Evolutionary conservation across 2,329 filamentous ascomycete genomes (phyloP).

Genomic region (Colletotrichum nymphaeae): DNA sequence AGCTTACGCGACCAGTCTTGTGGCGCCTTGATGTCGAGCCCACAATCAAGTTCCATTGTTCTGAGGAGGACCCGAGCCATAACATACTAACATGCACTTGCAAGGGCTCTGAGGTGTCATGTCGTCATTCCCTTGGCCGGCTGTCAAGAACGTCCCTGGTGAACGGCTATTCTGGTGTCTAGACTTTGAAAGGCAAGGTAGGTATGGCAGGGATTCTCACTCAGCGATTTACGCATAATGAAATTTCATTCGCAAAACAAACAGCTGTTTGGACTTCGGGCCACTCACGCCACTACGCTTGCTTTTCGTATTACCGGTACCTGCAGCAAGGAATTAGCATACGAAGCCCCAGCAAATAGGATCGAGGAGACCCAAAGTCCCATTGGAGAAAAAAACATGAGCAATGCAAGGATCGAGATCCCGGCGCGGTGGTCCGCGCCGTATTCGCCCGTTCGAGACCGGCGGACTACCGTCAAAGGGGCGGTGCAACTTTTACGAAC

Average conservation of each 20-base stretch:
- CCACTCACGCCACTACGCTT: not conserved
- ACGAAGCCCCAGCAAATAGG: not conserved
- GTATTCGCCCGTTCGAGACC: conserved; percentile 22
- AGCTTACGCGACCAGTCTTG: too few relatives aligned
- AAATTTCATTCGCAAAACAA: not conserved
- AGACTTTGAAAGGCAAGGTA: not conserved
- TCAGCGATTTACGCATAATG: not conserved
- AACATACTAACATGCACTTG: too few relatives aligned
- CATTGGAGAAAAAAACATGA: not conserved
- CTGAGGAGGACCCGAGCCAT: not conserved
- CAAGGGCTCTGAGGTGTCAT: not conserved
- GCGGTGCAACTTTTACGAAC: not conserved
- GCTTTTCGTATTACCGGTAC: not conserved
- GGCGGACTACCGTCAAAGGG: conserved; percentile 14
- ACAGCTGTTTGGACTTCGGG: not conserved
- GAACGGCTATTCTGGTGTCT: not conserved
- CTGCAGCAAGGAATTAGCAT: not conserved
- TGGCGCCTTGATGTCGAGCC: not conserved
- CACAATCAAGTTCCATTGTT: too few relatives aligned
- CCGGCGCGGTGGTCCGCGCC: not conserved
- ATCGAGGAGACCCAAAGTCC: not conserved
- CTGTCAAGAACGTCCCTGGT: not conserved
- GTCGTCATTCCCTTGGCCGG: not conserved
- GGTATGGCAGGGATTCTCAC: not conserved
- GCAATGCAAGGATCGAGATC: conserved; percentile 10